Base-by-base conservation (phyloP, 371 early-diverging fungal genomes). In the Globomyces sp. region DNA sequence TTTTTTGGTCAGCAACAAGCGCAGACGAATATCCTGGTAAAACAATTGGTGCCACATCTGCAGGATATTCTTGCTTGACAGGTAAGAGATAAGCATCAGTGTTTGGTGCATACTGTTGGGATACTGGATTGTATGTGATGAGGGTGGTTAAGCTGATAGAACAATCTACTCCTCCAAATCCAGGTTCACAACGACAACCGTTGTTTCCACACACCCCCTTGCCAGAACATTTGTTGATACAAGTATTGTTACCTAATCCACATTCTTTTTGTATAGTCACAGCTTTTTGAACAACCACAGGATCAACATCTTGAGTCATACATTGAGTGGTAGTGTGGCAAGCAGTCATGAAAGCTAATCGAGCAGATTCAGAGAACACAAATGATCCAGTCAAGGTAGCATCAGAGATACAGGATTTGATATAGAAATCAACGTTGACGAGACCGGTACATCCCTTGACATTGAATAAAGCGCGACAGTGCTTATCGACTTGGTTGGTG, bases 191-290 rank as follows among this genome's bases (percentile, higher is more conserved):
- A 40, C 43, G 46, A 41, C 66, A 66, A 10, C 66, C 66, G 13
- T 39, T 9, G 9, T 24, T 4, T 36, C 58, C 48, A 59, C 66
- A 66, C 24, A 44, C n/a, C 1, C 66, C 66, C 40, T 66, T 10
- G 6, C 58, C 58, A 58, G 66, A 66, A 59, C 66, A 66, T 10
- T 45, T 9, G 60, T 66, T 66, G 60, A 66, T 37, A 43, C 66
- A 66, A 2, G 34, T 45, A 59, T 59, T 40, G 40, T n/a, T 13
- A 4, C 47, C 60, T 5, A 66, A 40, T 10, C 66, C 66, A 43
- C 66, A 66, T 37, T 55, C 13, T 36, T 58, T 9, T n/a, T 50
- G 66, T 2, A 63, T 24, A 8, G 34, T 37, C 3, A 36, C 42
- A 6, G 49, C 52, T 4, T 63, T 39, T 2, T 8, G 4, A 11